Base-by-base conservation (phyloP, 768 basidiomycete genomes). In the Pisolithus sp. region DNA sequence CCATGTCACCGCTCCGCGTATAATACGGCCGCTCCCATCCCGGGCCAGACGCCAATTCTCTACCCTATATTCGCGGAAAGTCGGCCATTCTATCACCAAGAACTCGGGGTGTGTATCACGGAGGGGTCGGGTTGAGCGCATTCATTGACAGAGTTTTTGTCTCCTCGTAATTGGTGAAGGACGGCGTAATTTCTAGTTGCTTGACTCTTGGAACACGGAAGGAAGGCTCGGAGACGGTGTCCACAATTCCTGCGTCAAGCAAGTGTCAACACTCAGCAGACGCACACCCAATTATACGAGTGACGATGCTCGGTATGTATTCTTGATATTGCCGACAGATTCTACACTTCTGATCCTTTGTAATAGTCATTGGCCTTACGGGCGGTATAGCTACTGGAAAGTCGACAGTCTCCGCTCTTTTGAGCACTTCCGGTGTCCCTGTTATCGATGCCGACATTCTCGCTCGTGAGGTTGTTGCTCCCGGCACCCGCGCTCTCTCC, bases 381-480 rank as follows among this genome's bases (percentile, higher is more conserved):
- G 96, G 96, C 7, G 92, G 94, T 2, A 97, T 99, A 52, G 91
- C 93, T 20, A 93, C 93, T 7, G 93, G 95, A 49, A 99, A 99
- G 72, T 96, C 94, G 0, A 89, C 93, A 13, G 96, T 93, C 10
- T 90, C 93, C 0, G 68, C 71, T 7, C 74, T 93, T 39, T 74
- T 98, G 34, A 76, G 77, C 48, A 71, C 76, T 0, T 83, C 83
- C 58, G 60, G 67, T 28, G 71, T 98, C 28, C 89, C 92, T n/a
- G 73, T 98, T 58, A 79, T 98, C 59, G 96, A 99, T 64, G 93
- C 95, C 2, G 95, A 98, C 74, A 56, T 89, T 15, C 76, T 98
- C 46, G 91, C 94, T 3, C 85, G 93, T 37, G 71, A 83, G 58
- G 93, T 89, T 51, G 88, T 97, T 51, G 77, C 81, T 53, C 93